Evolutionary conservation across 257 asterid genomes (phyloP).

Genomic region (Cinchona pubescens): DNA sequence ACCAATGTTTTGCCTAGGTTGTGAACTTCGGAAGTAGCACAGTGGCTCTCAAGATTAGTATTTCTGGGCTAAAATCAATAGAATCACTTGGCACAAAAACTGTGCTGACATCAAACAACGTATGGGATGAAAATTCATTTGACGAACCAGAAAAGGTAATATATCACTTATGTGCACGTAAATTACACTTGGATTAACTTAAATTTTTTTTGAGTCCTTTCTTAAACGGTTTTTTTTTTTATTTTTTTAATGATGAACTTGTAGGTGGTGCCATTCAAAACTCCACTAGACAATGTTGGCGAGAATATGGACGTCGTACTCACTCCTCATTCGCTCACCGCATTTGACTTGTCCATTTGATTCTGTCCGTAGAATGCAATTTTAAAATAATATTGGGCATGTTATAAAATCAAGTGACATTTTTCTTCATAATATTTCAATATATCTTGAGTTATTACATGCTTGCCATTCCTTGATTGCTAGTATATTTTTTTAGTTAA

Average conservation of each 20-base stretch:
- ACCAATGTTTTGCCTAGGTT: conserved; percentile 36
- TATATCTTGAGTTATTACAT: no score
- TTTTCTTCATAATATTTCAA: no score
- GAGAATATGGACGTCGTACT: conserved; percentile 50
- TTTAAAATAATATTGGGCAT: no score
- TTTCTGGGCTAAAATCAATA: conserved; percentile 40
- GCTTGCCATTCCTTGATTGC: no score
- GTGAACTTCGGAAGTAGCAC: conserved; percentile 59
- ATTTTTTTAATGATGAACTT: background rate
- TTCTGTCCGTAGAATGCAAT: no score
- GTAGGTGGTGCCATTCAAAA: conserved; percentile 57
- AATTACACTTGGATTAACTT: background rate
- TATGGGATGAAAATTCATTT: conserved; percentile 79
- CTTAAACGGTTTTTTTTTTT: background rate
- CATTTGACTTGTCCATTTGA: conserved; percentile 46
- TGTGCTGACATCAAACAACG: conserved; percentile 48
- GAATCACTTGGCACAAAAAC: conserved; percentile 42
- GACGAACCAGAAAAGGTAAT: conserved; percentile 61
- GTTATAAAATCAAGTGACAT: no score
- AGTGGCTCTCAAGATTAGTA: conserved; percentile 47
- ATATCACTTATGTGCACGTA: background rate
- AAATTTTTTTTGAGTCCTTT: no score
- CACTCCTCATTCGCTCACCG: conserved; percentile 53
- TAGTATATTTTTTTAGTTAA: no score
- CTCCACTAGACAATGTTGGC: conserved; percentile 36